These are phyloP conservation scores for Paramyrothecium sp. DNA, from an alignment of 2,329 filamentous ascomycete genomes.

Conservation along the genomic window DNA sequence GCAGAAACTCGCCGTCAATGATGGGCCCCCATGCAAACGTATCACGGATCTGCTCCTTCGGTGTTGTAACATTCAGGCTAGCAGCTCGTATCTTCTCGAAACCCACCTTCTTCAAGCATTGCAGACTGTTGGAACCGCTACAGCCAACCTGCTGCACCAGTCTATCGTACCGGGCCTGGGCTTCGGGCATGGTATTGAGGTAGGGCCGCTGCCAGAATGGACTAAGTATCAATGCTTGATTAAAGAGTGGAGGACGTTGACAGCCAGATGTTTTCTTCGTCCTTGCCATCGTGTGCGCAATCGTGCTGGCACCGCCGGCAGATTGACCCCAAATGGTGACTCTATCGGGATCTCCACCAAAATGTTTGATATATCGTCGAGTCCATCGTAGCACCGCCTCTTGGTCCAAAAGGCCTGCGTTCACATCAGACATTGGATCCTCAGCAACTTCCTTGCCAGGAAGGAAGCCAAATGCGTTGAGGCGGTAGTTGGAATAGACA, in stretches of 20 bases:
- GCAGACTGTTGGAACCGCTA: not conserved
- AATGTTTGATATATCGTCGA: not conserved
- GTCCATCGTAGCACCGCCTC: not conserved
- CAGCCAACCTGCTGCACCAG: not conserved
- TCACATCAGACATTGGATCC: not conserved
- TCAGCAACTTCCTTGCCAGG: not conserved
- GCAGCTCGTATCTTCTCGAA: not conserved
- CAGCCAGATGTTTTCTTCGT: not conserved
- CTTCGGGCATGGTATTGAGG: not conserved
- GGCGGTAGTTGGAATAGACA: not conserved
- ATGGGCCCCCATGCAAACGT: not conserved
- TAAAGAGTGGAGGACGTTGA: not conserved
- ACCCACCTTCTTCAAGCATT: not conserved
- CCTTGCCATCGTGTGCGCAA: not conserved
- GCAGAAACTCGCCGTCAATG: not conserved
- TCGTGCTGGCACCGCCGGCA: not conserved
- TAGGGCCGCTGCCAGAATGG: slow-evolving; percentile 1
- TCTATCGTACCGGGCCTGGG: not conserved
- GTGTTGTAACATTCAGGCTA: not conserved
- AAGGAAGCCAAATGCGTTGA: slow-evolving; percentile 1
- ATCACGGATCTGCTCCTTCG: not conserved
- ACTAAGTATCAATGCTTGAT: not conserved
- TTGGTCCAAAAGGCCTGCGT: not conserved
- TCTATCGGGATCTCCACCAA: not conserved
- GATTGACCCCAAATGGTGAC: not conserved